Conservation (phyloP, 805 yeast genomes). For the Pichia nakasei region DNA sequence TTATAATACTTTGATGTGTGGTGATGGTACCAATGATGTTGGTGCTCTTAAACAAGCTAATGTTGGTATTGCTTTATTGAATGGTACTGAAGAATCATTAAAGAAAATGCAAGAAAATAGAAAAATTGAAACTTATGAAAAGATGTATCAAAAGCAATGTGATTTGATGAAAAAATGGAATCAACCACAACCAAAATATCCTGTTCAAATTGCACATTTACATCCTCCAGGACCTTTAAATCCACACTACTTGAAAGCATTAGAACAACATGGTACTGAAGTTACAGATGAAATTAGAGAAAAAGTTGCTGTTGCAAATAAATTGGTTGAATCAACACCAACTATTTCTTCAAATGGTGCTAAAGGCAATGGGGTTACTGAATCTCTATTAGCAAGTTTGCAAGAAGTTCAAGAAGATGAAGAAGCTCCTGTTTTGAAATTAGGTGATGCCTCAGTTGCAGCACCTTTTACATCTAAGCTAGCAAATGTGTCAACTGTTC, state of each 20-base stretch:
- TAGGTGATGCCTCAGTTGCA: constrained; percentile 98
- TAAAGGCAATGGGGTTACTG: constrained; percentile 38
- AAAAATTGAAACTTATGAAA: constrained; percentile 52
- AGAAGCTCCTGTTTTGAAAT: constrained; percentile 87
- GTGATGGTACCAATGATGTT: constrained; percentile 99
- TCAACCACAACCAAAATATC: constrained; percentile 76
- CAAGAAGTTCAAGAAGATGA: constrained; percentile 50
- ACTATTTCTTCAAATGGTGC: constrained; percentile 28
- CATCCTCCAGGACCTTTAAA: constrained; percentile 93
- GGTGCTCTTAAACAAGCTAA: constrained; percentile 99
- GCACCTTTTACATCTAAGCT: constrained; percentile 97
- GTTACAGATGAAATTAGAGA: constrained; percentile 67
- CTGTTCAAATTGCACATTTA: constrained; percentile 81
- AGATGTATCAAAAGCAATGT: constrained; percentile 77
- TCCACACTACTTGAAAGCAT: constrained; percentile 78
- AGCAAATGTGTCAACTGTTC: constrained; percentile 84
- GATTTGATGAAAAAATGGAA: constrained; percentile 74
- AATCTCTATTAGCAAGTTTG: constrained; percentile 48
- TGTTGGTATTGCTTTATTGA: constrained; percentile 93
- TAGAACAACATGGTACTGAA: constrained; percentile 75
- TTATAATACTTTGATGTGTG: constrained; percentile 94
- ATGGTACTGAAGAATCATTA: constrained; percentile 93
- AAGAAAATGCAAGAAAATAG: constrained; percentile 79
- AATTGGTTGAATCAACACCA: constrained; percentile 14
- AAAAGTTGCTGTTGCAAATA: constrained; percentile 46